Evolutionary conservation across 306 rosid genomes (phyloP), one percentile per base, ranked within the genome.

Genomic region (Quercus mongolica): DNA sequence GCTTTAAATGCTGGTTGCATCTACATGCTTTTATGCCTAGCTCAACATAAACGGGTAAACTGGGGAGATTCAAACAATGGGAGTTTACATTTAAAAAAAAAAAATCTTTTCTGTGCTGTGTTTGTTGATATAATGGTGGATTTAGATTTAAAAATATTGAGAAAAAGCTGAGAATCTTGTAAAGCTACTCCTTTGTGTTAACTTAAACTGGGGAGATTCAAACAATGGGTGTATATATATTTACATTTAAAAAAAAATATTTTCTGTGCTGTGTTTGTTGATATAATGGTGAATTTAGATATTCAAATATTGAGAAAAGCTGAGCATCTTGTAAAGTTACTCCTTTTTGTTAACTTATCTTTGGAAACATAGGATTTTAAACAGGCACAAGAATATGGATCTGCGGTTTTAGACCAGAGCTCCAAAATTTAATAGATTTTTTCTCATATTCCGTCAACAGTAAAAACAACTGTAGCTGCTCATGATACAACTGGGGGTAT

Each of bases 401-500:
- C 23, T 67, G 51, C 51, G 21, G 21, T 21, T 21, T 21, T 21
- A 21, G 21, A 21, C 21, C 21, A 18, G 44, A 31, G 71, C 5
- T 18, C 49, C 51, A 9, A 67, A 19, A 33, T 17, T 67, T 35
- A 8, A 19, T 10, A 19, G n/a, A 14, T 67, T 1, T 57, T 38
- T 5, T 64, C 64, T 51, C 75, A 21, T 72, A 59, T 78, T 56
- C 74, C 75, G 51, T 68, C 73, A 17, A 52, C 91, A 85, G 97
- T 92, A 76, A 78, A 94, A 82, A 80, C 83, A 71, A 84, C 85
- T 3, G 92, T 82, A 30, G 95, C 97, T 4, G 95, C 91, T 11
- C 97, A 94, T 84, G 97, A 92, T 73, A 94, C 97, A 55, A 94
- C 97, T 6, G 97, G 97, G 6, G 95, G 99, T 46, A 94, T 94